These are phyloP conservation scores for Heliamphora exappendiculata DNA, from an alignment of 148 eudicot genomes.

Conservation along the genomic window DNA sequence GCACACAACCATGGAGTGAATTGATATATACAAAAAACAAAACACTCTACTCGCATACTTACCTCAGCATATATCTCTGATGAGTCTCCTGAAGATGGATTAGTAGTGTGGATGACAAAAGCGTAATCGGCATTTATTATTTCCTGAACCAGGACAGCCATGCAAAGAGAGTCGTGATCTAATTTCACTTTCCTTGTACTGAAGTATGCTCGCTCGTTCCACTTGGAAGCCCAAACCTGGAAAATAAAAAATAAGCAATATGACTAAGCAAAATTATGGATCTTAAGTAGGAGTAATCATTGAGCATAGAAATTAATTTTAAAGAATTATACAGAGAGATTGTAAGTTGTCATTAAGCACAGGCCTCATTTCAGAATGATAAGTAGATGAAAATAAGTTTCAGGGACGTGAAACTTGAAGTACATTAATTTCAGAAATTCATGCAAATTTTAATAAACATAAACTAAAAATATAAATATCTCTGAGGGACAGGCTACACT, in stretches of 20 bases:
- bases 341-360: not conserved
- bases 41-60: slow-evolving; percentile 1
- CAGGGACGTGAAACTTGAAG: not conserved
- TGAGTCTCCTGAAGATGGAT: slow-evolving; percentile 91
- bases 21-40: not conserved
- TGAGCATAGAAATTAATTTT: not conserved
- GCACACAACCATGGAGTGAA: no score
- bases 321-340: not conserved
- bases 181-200: slow-evolving; percentile 86
- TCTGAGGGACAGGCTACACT: not conserved
- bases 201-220: slow-evolving; percentile 97
- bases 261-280: not conserved
- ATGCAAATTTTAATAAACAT: not conserved
- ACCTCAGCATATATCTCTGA: slow-evolving; percentile 98
- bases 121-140: slow-evolving; percentile 95
- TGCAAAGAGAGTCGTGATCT: slow-evolving; percentile 86
- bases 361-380: not conserved
- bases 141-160: slow-evolving; percentile 99
- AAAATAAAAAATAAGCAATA: slow-evolving; percentile 3
- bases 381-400: not conserved
- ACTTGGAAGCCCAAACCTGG: slow-evolving; percentile 98
- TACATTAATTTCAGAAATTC: not conserved
- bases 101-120: slow-evolving; percentile 96
- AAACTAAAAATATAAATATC: not conserved
- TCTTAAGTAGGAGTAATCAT: not conserved